Conservation (phyloP, 192 early-diverging fungal species). For the Gonapodya sp. region DNA sequence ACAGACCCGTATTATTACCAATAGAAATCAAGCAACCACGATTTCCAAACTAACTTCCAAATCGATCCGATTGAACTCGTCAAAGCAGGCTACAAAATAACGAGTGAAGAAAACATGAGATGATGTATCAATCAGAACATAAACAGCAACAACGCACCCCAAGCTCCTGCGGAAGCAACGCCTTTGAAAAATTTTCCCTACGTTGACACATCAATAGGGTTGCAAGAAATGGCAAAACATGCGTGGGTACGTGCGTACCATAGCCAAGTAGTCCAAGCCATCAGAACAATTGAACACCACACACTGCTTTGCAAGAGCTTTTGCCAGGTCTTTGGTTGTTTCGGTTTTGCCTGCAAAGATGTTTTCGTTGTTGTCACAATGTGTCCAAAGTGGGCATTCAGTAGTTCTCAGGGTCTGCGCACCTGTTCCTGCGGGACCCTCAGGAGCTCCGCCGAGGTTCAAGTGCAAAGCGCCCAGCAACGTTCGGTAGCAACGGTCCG, state of each 20-base stretch:
- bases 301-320: conserved; percentile 59
- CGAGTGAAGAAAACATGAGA: background rate
- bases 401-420: conserved; percentile 22
- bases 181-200: conserved; percentile 61
- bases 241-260: too few relatives aligned
- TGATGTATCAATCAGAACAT: background rate
- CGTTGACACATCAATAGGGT: too few relatives aligned
- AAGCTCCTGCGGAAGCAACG: conserved; percentile 45
- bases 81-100: conserved; percentile 34
- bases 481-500: conserved; percentile 53
- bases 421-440: conserved; percentile 30
- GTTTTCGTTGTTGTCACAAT: background rate
- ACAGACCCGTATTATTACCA: background rate
- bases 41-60: too few relatives aligned
- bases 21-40: too few relatives aligned
- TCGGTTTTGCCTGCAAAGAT: conserved; percentile 48
- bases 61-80: conserved; percentile 53
- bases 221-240: too few relatives aligned
- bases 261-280: conserved; percentile 54
- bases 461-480: conserved; percentile 52
- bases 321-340: conserved; percentile 56
- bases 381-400: conserved; percentile 2
- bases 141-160: too few relatives aligned
- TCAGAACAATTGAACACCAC: conserved; percentile 61
- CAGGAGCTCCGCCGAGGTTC: conserved; percentile 54